Evolutionary conservation across 1,284 basidiomycete genomes (phyloP).

Genomic region (Ceratobasidium sp.): DNA sequence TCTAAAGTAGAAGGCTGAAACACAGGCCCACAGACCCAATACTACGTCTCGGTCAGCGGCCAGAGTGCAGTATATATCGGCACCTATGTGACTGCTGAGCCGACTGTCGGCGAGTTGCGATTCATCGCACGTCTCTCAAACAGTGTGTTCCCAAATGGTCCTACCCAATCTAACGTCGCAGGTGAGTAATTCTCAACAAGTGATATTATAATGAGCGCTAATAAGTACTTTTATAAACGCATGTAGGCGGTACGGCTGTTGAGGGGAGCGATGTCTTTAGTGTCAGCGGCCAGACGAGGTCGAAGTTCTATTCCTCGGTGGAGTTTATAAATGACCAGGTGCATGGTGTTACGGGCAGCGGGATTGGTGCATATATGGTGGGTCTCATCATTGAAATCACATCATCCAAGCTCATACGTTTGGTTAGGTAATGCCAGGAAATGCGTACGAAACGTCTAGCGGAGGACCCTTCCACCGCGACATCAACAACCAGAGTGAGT

Average conservation of each 20-base stretch:
- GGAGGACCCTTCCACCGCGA: constrained; percentile 58
- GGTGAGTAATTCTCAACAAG: constrained; percentile 49
- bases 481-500: constrained; percentile 48
- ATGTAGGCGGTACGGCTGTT: constrained; percentile 38
- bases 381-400: background rate
- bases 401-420: background rate
- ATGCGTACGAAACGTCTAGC: constrained; percentile 60
- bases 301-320: constrained; percentile 47
- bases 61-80: constrained; percentile 43
- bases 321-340: constrained; percentile 46
- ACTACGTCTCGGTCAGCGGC: constrained; percentile 39
- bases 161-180: constrained; percentile 57
- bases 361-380: constrained; percentile 41
- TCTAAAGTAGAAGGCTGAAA: background rate
- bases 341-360: constrained; percentile 44
- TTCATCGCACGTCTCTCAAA: constrained; percentile 65
- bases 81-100: constrained; percentile 54
- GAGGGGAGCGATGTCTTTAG: constrained; percentile 47
- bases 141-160: constrained; percentile 61
- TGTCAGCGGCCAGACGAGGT: constrained; percentile 43
- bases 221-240: background rate
- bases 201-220: background rate
- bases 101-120: constrained; percentile 63
- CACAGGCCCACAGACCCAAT: constrained; percentile 20
- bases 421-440: constrained; percentile 58